These are phyloP conservation scores for Schizosaccharomyces octosporus DNA, from an alignment of 805 yeast genomes.

Conservation along the genomic window DNA sequence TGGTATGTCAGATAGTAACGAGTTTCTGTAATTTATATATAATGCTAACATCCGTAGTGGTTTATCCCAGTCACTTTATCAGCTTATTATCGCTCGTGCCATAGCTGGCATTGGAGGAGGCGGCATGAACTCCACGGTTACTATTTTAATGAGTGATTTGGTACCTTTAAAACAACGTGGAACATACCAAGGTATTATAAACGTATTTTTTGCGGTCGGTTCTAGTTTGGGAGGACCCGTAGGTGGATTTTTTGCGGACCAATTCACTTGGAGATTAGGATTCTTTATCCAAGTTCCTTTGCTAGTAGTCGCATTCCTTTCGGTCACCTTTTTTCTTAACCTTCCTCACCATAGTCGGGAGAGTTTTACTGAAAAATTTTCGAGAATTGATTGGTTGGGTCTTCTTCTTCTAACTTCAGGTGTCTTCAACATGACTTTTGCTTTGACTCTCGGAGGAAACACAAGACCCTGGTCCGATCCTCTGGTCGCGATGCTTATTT, in stretches of 20 bases:
- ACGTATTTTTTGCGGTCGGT: conserved; percentile 11
- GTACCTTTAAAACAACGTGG: conserved; percentile 58
- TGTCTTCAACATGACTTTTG: conserved; percentile 31
- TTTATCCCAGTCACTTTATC: neutral
- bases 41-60: neutral
- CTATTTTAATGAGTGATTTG: conserved; percentile 54
- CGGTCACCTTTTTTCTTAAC: conserved; percentile 11
- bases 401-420: conserved; percentile 31
- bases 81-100: conserved; percentile 22
- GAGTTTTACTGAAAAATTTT: conserved; percentile 22
- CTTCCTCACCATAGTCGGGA: conserved; percentile 2
- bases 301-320: conserved; percentile 15
- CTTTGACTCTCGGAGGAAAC: conserved; percentile 42
- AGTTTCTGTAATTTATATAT: conserved; percentile 3
- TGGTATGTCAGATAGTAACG: conserved; percentile 20
- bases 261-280: conserved; percentile 38
- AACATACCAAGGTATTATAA: conserved; percentile 56
- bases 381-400: conserved; percentile 42
- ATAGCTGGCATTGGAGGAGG: conserved; percentile 84
- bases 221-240: conserved; percentile 8
- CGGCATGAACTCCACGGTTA: conserved; percentile 50
- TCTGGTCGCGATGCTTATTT: conserved; percentile 17
- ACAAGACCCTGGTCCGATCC: conserved; percentile 24
- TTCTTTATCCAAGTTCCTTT: conserved; percentile 19
- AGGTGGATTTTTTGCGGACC: conserved; percentile 29